Evolutionary conservation across 2,329 filamentous ascomycete genomes (phyloP).

Genomic region (Talaromyces sp.): DNA sequence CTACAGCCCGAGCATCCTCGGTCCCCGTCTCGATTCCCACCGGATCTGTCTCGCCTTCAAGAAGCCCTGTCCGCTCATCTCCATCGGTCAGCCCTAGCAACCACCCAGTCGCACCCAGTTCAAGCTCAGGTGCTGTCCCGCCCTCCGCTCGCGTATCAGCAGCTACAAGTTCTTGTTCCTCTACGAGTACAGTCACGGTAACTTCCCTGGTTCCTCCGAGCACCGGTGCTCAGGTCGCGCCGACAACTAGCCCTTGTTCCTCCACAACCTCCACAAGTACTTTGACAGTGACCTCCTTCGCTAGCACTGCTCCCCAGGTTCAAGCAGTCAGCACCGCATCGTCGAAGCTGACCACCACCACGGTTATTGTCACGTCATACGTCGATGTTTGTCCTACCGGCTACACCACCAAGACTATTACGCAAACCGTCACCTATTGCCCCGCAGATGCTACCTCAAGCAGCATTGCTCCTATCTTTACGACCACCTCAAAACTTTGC

Average conservation of each 20-base stretch:
- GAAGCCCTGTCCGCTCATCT: not conserved
- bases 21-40: not conserved
- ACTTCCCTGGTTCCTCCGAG: not conserved
- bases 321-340: constrained; percentile 1
- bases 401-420: constrained; percentile 38
- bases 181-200: constrained; percentile 1
- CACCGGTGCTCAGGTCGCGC: not conserved
- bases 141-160: not conserved
- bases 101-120: not conserved
- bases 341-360: constrained; percentile 27
- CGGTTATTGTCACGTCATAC: constrained; percentile 38
- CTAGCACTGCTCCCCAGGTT: not conserved
- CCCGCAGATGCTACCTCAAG: constrained; percentile 26
- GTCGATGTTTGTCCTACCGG: constrained; percentile 40
- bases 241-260: not conserved
- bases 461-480: constrained; percentile 32
- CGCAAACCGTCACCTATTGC: constrained; percentile 35
- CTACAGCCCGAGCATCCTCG: constrained; percentile 1
- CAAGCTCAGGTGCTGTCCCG: not conserved
- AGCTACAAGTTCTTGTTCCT: not conserved
- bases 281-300: constrained; percentile 6
- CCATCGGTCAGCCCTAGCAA: not conserved
- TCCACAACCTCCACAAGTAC: constrained; percentile 8
- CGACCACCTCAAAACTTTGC: constrained; percentile 38
- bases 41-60: not conserved